Evolutionary conservation across 805 yeast species (phyloP), one percentile per base, ranked within the genome.

Genomic region (Cyberlindnera mississippiensis): DNA sequence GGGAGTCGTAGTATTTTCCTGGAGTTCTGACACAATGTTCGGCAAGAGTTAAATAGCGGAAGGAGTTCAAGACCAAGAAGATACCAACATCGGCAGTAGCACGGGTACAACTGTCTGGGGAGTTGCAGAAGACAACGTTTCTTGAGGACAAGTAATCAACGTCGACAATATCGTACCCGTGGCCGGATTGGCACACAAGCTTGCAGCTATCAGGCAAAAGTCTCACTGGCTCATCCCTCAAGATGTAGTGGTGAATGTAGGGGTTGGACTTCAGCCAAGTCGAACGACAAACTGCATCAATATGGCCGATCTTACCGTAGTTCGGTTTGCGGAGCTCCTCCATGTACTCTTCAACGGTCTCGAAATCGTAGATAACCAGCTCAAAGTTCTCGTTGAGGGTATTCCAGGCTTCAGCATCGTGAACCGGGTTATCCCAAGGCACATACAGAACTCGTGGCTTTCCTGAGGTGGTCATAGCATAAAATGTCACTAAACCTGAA

Each of bases 21-120:
- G 56, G 57, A 1, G 59, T 53, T 46, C 71, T 53, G 6, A 64
- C 59, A 45, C 70, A 63, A 38, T 64, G 56, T 37, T 66, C 71
- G 10, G 69, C 69, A 44, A 41, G 64, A 0, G 71, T 62, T 4
- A 63, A 44, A 27, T 66, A 65, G 37, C 71, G 57, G 48, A 64
- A 66, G 2, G 67, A 38, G 18, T 60, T 59, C 9, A 67, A 29
- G 4, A 67, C 57, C 28, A 66, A 42, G 22, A 47, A 57, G 2
- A 62, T 54, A 18, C 69, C 70, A 24, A 64, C 63, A 45, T 67
- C 72, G 5, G 69, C 69, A 11, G 72, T 67, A 2, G 72, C 68
- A 33, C 67, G 58, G 0, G 69, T 47, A 42, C 70, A 65, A 3
- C 64, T 57, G 40, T 64, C 57, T 13, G 72, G 69, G 0, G 69